These are phyloP conservation scores for Annulohypoxylon maeteangense DNA, from an alignment of 495 filamentous ascomycete genomes.

Conservation along the genomic window DNA sequence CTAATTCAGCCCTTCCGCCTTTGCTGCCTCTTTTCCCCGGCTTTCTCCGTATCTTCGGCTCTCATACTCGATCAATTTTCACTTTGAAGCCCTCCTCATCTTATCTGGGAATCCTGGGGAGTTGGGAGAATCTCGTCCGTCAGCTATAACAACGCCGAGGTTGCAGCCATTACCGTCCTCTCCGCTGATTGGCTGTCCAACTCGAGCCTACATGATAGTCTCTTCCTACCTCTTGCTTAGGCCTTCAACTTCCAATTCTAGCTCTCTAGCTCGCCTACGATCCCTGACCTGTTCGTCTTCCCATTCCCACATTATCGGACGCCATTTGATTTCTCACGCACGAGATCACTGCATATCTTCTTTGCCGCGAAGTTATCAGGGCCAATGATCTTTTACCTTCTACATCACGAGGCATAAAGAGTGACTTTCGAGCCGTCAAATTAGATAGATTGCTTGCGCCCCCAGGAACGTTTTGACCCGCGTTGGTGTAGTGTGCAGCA, in stretches of 20 bases:
- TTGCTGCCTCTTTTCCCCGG: constrained; percentile 17
- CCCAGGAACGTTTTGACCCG: constrained; percentile 23
- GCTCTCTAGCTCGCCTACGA: constrained; percentile 34
- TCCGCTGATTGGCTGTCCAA: constrained; percentile 35
- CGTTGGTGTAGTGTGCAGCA: constrained; percentile 36
- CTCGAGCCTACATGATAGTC: constrained; percentile 38
- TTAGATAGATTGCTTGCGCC: constrained; percentile 38
- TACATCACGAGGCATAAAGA: constrained; percentile 41
- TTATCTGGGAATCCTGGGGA: constrained; percentile 28
- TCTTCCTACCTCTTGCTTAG: constrained; percentile 29
- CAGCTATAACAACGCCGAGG: constrained; percentile 35
- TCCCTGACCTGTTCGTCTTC: constrained; percentile 38
- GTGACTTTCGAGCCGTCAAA: constrained; percentile 38
- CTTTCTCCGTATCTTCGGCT: constrained; percentile 1
- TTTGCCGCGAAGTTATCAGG: constrained; percentile 30
- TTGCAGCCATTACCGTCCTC: constrained; percentile 32
- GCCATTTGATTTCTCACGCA: constrained; percentile 25
- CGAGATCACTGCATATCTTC: constrained; percentile 33
- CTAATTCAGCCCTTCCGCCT: constrained; percentile 18
- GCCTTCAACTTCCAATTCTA: constrained; percentile 31
- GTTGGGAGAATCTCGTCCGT: constrained; percentile 24
- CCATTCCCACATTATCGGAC: constrained; percentile 34
- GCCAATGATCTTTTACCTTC: constrained; percentile 38
- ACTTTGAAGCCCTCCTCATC: constrained; percentile 16
- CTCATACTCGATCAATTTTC: not conserved